Evolutionary conservation across 176 grass and related monocot genomes (phyloP), one percentile per base, ranked within the genome.

Genomic region (Oryza australiensis): DNA sequence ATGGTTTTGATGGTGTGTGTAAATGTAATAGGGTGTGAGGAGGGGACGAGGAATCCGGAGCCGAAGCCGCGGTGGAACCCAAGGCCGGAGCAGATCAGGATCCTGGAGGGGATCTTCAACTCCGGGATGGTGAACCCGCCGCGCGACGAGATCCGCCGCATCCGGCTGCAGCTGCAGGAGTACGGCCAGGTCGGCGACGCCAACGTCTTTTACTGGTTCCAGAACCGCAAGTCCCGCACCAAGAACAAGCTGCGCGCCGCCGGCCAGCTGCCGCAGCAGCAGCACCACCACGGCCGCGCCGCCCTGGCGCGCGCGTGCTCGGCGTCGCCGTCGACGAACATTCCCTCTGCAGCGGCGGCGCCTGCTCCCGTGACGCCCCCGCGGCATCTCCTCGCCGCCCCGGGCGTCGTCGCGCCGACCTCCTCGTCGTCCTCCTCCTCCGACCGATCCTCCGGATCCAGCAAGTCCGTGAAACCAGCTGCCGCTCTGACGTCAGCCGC

Each of bases 181-280:
- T 87, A 81, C 66, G 97, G 97, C 28, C 97, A 93, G 70, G 93
- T 99, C 77, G 97, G 87, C 64, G 97, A 99, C 77, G 97, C 93
- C 87, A 99, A 99, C 76, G 93, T 99, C 79, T 99, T 99, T 83
- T 99, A 99, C 73, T 99, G 97, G 97, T 99, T 99, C 87, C 97
- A 99, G 85, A 99, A 99, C 85, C 93, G 97, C 83, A 99, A 99
- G 85, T 99, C 97, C 29, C 93, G 97, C 65, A 90, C 76, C 83
- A 99, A 94, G 91, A 86, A 90, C 93, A 99, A 96, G 82, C 85
- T 92, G 1, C 88, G 93, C 12, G 88, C 83, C 35, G 75, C 73
- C 7, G 68, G 42, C 14, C 86, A 60, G 5, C 85, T 37, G 34
- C 85, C 2, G 40, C 41, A 8, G 41, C 41, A 23, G 74, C 67